These are phyloP conservation scores for Cylindrodendrum hubeiense DNA, from an alignment of 2,329 filamentous ascomycete species.

Conservation along the genomic window DNA sequence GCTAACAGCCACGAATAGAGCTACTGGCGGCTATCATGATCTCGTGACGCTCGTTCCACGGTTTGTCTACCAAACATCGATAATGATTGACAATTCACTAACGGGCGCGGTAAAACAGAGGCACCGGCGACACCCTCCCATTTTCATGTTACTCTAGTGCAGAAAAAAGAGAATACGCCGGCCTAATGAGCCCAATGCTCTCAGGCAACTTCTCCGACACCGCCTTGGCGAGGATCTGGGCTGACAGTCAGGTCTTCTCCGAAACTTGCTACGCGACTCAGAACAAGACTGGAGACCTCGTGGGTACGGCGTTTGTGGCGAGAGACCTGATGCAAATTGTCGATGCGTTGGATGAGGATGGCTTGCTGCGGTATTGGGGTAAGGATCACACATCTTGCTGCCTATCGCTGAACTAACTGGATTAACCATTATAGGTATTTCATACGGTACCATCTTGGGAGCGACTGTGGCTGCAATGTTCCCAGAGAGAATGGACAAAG, in stretches of 20 bases:
- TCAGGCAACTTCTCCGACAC: constrained; percentile 35
- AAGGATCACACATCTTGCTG: not conserved
- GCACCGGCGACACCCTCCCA: constrained; percentile 43
- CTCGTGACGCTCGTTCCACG: constrained; percentile 45
- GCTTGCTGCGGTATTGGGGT: constrained; percentile 56
- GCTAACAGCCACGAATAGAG: not conserved
- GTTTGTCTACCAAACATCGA: constrained; percentile 18
- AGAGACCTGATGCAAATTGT: constrained; percentile 59
- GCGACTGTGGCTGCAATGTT: constrained; percentile 56
- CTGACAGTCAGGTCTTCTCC: constrained; percentile 30
- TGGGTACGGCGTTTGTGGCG: constrained; percentile 59
- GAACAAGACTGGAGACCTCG: constrained; percentile 48
- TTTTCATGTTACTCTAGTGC: constrained; percentile 40
- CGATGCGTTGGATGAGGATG: constrained; percentile 55
- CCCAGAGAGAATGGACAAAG: constrained; percentile 48
- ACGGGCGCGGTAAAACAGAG: constrained; percentile 25
- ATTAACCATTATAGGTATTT: constrained; percentile 36
- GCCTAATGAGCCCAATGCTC: not conserved
- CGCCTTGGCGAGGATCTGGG: constrained; percentile 40
- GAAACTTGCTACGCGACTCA: constrained; percentile 34
- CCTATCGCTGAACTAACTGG: too few relatives aligned
- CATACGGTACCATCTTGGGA: constrained; percentile 55
- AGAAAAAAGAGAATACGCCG: not conserved
- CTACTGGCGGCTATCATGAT: constrained; percentile 42
- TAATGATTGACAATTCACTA: not conserved